Evolutionary conservation across 2,329 filamentous ascomycete species (phyloP), one percentile per base, ranked within the genome.

Genomic region (Xenoacremonium recifei): DNA sequence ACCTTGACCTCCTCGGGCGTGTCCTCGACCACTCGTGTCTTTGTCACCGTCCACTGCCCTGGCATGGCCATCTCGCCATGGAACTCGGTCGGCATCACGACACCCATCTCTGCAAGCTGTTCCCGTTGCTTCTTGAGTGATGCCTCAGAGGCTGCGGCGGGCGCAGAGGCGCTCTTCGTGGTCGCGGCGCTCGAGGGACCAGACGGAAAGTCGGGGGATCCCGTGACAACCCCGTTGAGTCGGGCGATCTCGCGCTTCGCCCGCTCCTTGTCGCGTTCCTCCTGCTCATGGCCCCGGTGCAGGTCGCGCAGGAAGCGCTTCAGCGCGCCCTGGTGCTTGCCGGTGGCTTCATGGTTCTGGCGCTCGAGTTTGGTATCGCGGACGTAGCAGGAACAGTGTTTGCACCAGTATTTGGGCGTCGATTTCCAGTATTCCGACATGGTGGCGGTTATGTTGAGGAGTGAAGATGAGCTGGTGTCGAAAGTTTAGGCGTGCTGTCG

Each of bases 361-460:
- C 85, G 86, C 65, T 96, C 91, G 66, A 96, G 82, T 54, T 89
- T 84, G 17, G 91, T 96, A 73, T 99, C 93, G 68, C 89, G 87
- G 37, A 99, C 87, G 67, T 84, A 97, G 62, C 79, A 80, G 61
- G 82, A 81, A 79, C 93, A 99, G 73, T 96, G 89, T 67, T 97
- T 97, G 80, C 93, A 99, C 90, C 91, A 97, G 71, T 95, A 95
- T 63, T 86, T 92, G 5, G 91, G 91, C 65, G 91, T 96, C 16
- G 92, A 96, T 66, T 97, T 97, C 93, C 93, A 97, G 70, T 96
- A 95, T 75, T 97, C 93, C 0, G 93, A 85, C 93, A 99, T 97
- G 29, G 21, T 35, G 27, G 29, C 29, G 7, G n/a, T 6, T 7
- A 9, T 13, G 23, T 9, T 31, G 29, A n/a, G 6, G 29, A 31